These are phyloP conservation scores for Colletotrichum graminicola DNA, from an alignment of 2,329 filamentous ascomycete species.

Conservation along the genomic window DNA sequence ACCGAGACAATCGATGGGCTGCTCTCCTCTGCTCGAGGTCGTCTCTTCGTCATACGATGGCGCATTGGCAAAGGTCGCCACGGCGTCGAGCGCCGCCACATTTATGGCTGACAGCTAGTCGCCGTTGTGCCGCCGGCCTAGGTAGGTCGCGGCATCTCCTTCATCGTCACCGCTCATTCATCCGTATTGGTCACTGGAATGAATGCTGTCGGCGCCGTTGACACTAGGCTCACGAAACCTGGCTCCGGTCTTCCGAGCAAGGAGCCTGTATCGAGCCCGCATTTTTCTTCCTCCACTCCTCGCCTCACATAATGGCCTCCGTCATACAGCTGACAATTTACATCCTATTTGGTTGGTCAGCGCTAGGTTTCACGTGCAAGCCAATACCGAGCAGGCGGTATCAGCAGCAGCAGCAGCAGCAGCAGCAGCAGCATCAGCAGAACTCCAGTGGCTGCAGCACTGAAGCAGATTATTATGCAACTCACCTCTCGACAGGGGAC, in stretches of 20 bases:
- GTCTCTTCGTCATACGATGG: constrained; percentile 28
- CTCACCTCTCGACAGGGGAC: constrained; percentile 73
- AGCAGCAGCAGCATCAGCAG: not conserved
- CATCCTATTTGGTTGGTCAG: constrained; percentile 37
- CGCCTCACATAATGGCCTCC: not conserved
- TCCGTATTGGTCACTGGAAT: constrained; percentile 3
- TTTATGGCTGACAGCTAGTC: constrained; percentile 15
- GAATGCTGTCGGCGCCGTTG: constrained; percentile 2
- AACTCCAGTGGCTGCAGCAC: not conserved
- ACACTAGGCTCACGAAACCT: not conserved
- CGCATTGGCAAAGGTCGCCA: constrained; percentile 11
- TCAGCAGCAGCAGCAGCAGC: not conserved
- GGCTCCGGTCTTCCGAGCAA: not conserved
- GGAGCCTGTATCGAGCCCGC: not conserved
- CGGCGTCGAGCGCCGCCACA: constrained; percentile 6
- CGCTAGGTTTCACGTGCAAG: constrained; percentile 30
- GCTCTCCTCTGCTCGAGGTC: constrained; percentile 11
- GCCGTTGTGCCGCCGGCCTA: constrained; percentile 24
- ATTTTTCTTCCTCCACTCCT: not conserved
- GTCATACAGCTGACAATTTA: constrained; percentile 16
- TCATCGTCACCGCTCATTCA: constrained; percentile 3
- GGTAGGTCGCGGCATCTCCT: constrained; percentile 15
- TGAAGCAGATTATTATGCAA: constrained; percentile 7
- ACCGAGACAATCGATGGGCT: constrained; percentile 21
- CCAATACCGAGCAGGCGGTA: not conserved